Percentiles rank a stretch among this genome's conserved stretches.
phyloP scores from a whole-genome alignment of 169 alveolate genomes.

The Eimeria necatrix region DNA sequence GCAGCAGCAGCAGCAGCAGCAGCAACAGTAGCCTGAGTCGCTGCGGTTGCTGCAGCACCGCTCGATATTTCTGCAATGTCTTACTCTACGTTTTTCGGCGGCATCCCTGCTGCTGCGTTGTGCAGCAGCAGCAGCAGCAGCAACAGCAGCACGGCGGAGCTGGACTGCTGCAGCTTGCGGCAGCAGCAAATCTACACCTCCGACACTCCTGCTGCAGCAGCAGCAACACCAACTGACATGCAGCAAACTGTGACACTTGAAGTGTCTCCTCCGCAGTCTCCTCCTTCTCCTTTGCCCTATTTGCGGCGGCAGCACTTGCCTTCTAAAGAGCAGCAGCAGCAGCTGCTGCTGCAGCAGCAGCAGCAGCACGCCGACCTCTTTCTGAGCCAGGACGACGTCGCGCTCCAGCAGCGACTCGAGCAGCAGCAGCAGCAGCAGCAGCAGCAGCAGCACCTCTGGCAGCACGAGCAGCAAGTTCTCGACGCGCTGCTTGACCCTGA shows the following conservation, averaged over 20 bases:
- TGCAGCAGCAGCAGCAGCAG: constrained; percentile 41
- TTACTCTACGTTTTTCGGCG: not conserved
- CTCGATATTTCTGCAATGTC: not conserved
- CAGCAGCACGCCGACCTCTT: too few species aligned
- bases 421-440: not conserved
- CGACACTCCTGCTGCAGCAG: not conserved
- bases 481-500: constrained; percentile 13
- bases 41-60: constrained; percentile 25
- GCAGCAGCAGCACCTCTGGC: constrained; percentile 45
- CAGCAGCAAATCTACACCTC: constrained; percentile 27
- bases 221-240: not conserved
- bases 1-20: constrained; percentile 3
- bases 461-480: constrained; percentile 11
- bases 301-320: not conserved
- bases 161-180: constrained; percentile 5
- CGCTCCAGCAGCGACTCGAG: not conserved
- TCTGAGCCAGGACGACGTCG: too few species aligned
- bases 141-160: constrained; percentile 32
- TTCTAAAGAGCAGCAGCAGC: not conserved
- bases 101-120: not conserved
- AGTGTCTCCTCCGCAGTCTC: not conserved
- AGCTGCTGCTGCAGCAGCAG: not conserved
- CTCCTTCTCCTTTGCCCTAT: not conserved
- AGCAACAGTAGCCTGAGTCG: not conserved
- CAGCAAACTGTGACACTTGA: not conserved